phyloP scores from a whole-genome alignment of 2,329 filamentous ascomycete species.

The Hypoxylon rubiginosum region DNA sequence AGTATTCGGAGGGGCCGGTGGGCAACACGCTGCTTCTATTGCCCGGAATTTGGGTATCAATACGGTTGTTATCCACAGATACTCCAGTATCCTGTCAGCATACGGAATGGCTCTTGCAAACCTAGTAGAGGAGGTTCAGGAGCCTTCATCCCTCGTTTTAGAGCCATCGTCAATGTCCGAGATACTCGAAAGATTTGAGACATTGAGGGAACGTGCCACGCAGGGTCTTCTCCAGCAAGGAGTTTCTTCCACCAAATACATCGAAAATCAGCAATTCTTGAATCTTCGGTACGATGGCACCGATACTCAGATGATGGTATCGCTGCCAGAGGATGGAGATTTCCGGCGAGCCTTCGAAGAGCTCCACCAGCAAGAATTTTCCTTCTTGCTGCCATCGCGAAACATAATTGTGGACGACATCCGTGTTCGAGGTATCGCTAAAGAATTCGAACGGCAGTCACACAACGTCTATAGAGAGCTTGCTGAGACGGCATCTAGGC shows the following conservation, averaged over 20 bases:
- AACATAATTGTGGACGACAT: slow-evolving; percentile 94
- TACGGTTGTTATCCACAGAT: slow-evolving; percentile 86
- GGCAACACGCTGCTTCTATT: slow-evolving; percentile 51
- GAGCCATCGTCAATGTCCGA: slow-evolving; percentile 64
- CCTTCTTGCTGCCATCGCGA: slow-evolving; percentile 84
- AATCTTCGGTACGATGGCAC: slow-evolving; percentile 45
- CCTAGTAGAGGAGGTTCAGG: slow-evolving; percentile 80
- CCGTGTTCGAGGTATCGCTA: slow-evolving; percentile 88
- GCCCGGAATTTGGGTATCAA: slow-evolving; percentile 75
- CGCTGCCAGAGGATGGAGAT: slow-evolving; percentile 53
- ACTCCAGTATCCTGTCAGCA: slow-evolving; percentile 89
- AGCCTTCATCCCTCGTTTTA: background rate
- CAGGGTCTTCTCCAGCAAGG: slow-evolving; percentile 35
- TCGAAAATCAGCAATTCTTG: slow-evolving; percentile 40
- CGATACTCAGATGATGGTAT: slow-evolving; percentile 42
- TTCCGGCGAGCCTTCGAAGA: slow-evolving; percentile 81
- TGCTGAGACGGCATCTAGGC: slow-evolving; percentile 78
- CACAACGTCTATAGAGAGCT: slow-evolving; percentile 80
- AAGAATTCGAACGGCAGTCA: slow-evolving; percentile 70
- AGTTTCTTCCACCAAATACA: slow-evolving; percentile 30
- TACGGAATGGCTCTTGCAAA: slow-evolving; percentile 94
- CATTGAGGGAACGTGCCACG: slow-evolving; percentile 31
- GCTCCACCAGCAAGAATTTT: slow-evolving; percentile 92
- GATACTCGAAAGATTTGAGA: slow-evolving; percentile 75
- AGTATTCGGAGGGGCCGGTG: slow-evolving; percentile 33